phyloP scores from a whole-genome alignment of 2,329 filamentous ascomycete genomes.

The Penicillium freii region DNA sequence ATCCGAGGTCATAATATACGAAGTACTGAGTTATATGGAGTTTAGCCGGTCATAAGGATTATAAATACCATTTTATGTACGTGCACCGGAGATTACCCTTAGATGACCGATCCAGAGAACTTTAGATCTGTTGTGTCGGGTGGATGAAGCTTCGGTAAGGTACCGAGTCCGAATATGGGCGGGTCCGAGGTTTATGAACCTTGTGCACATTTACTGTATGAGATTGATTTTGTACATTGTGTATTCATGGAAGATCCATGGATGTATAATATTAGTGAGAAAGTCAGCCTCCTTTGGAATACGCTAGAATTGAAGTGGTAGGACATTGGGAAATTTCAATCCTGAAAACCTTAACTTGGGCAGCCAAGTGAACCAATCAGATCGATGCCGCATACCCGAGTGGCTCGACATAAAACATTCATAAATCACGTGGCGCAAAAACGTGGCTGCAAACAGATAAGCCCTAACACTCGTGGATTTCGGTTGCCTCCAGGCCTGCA shows the following conservation, averaged over 20 bases:
- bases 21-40: neutral
- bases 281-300: neutral
- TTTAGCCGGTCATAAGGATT: neutral
- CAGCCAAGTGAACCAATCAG: constrained; percentile 10
- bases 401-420: constrained; percentile 12
- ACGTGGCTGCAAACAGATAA: constrained; percentile 3
- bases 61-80: neutral
- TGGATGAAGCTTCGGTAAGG: constrained; percentile 1
- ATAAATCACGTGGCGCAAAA: constrained; percentile 13
- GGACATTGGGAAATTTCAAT: neutral
- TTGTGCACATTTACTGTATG: neutral
- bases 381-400: constrained; percentile 22
- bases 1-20: neutral
- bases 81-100: neutral
- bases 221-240: neutral
- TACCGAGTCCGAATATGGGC: neutral
- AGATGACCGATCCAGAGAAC: neutral
- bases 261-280: neutral
- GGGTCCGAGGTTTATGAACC: neutral
- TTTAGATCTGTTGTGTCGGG: neutral
- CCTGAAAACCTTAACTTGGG: too few relatives aligned
- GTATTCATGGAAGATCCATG: neutral
- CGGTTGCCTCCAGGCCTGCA: neutral
- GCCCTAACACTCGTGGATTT: neutral
- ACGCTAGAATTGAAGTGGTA: neutral